Percentiles rank a stretch among this genome's conserved stretches.
Conservation (phyloP, 106 monocot genomes). For the Dendrobium nobile region DNA sequence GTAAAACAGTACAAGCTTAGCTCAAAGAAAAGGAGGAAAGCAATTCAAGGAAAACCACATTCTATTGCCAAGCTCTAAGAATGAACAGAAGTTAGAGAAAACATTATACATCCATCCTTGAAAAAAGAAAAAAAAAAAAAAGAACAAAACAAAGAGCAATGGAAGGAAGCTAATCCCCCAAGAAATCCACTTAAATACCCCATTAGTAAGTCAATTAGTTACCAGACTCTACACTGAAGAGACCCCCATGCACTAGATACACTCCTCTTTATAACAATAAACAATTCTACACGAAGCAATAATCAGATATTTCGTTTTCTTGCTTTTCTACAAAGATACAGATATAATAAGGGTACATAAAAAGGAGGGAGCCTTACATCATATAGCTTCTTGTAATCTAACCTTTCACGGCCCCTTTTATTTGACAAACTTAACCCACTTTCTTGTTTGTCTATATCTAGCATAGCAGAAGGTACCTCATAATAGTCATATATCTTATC, state of each 20-base stretch:
- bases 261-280: background rate
- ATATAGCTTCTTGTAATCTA: conserved; percentile 77
- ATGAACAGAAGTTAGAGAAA: background rate
- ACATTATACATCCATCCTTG: background rate
- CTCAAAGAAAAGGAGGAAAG: background rate
- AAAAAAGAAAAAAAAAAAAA: background rate
- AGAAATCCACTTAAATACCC: background rate
- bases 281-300: background rate
- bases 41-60: background rate
- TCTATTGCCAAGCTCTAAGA: background rate
- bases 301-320: background rate
- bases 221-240: background rate
- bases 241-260: background rate
- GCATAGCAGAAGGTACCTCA: conserved; percentile 13
- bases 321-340: background rate
- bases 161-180: background rate
- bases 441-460: conserved; percentile 23
- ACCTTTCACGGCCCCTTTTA: conserved; percentile 44
- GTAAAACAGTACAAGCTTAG: background rate
- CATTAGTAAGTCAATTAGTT: background rate
- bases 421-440: conserved; percentile 13
- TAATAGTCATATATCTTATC: conserved; percentile 11
- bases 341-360: background rate
- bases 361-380: conserved; percentile 41
- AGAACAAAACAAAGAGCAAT: background rate